Evolutionary conservation across 306 rosid species (phyloP), one percentile per base, ranked within the genome.

Genomic region (Dalbergia oliveri): DNA sequence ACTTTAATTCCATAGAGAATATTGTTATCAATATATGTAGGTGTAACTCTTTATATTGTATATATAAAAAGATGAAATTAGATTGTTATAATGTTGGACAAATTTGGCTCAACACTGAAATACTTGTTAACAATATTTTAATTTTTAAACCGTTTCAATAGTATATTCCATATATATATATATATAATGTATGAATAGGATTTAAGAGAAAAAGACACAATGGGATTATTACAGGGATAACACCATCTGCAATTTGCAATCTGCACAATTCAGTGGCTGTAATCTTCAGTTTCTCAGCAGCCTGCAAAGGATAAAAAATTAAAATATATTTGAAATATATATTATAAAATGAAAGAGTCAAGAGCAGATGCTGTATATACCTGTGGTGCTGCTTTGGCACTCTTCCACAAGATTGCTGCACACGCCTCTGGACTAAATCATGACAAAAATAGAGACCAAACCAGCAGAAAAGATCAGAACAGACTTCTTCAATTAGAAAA

Each of bases 371-470:
- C 64, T 6, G 31, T 62, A 72, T 39, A 61, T 81, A 93, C 99
- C 99, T 87, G 73, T 44, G 99, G 98, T 81, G 99, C 68, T 69
- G 94, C 98, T 90, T 91, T 95, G 41, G 98, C 76, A 82, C 13
- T 88, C 92, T 93, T 95, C 94, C 94, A 95, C 89, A 95, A 88
- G 92, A 95, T 95, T 53, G 98, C 99, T 53, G 98, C 99, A 83
- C 98, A 90, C 64, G 98, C 99, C 83, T 95, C 99, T 6, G 99
- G 99, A 83, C 99, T 95, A 69, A 45, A 88, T 76, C 82, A 72
- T 26, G 77, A 67, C 9, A 87, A 73, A 77, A 82, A 85, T 64
- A 77, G 80, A 80, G 85, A 70, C 62, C 86, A 85, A 72, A 65
- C 49, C 74, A 76, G 62, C 53, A 81, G 72, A 81, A 75, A 13